These are phyloP conservation scores for Phytomonas serpens DNA, from an alignment of 208 protist genomes.

Conservation along the genomic window DNA sequence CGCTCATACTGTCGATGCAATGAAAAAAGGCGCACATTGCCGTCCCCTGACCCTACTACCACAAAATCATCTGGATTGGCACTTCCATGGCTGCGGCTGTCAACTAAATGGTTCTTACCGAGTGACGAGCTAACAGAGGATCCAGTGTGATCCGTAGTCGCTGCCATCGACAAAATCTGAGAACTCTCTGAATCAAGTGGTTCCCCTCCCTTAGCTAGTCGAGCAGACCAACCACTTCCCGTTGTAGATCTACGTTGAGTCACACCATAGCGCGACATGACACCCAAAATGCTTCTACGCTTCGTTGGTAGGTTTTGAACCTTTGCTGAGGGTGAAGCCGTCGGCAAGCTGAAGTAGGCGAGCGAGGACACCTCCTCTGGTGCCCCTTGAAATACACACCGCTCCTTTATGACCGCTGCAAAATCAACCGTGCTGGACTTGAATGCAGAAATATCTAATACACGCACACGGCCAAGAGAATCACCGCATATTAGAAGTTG, in stretches of 20 bases:
- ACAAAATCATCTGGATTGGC: constrained; percentile 5
- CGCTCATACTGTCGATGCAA: constrained; percentile 9
- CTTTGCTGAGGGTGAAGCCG: not conserved
- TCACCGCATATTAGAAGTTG: constrained; percentile 26
- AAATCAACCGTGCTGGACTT: constrained; percentile 22
- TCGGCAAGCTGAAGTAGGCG: constrained; percentile 10
- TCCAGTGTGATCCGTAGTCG: not conserved
- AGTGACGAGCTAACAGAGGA: not conserved
- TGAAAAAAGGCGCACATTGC: constrained; percentile 55
- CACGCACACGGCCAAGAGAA: constrained; percentile 34
- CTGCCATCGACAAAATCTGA: not conserved
- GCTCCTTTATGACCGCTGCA: constrained; percentile 9
- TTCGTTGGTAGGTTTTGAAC: not conserved
- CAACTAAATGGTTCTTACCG: not conserved
- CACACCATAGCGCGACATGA: not conserved
- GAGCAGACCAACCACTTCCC: not conserved
- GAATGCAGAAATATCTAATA: constrained; percentile 34
- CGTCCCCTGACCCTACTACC: constrained; percentile 30
- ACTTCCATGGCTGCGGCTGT: not conserved
- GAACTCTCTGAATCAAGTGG: not conserved
- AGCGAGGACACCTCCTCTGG: constrained; percentile 21
- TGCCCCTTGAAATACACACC: constrained; percentile 25
- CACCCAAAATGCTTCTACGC: not conserved
- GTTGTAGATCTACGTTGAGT: not conserved
- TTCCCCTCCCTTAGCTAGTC: not conserved